Conservation (phyloP, 352 stramenopile species). For the Pythium aristosporum region DNA sequence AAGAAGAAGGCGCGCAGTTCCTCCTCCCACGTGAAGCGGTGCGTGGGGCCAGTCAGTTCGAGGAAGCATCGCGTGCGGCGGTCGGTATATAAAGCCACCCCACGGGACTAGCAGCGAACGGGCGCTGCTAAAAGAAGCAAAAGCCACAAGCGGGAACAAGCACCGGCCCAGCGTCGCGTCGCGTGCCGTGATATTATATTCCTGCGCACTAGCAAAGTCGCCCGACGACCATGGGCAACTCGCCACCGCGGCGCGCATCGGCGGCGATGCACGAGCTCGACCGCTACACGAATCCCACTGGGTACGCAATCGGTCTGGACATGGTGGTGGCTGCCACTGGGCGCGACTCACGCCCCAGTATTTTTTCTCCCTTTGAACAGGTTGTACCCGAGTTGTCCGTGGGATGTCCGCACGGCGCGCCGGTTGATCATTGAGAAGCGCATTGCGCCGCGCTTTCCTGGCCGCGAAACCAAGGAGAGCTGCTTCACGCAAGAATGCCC, state of each 20-base stretch:
- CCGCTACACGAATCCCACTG: slow-evolving; percentile 62
- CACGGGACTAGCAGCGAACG: neutral
- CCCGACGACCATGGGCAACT: slow-evolving; percentile 58
- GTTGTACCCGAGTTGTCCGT: slow-evolving; percentile 75
- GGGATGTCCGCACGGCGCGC: slow-evolving; percentile 62
- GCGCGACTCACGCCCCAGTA: neutral
- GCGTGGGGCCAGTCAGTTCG: neutral
- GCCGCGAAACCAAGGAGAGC: slow-evolving; percentile 57
- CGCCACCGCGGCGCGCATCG: slow-evolving; percentile 50
- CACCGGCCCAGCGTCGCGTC: neutral
- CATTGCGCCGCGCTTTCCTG: slow-evolving; percentile 69
- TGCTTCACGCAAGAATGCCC: slow-evolving; percentile 74
- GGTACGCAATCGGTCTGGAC: slow-evolving; percentile 29
- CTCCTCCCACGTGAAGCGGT: neutral
- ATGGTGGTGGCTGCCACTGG: neutral
- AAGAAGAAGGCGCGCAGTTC: neutral
- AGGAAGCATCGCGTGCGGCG: neutral
- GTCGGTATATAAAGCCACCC: neutral
- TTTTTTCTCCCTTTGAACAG: slow-evolving; percentile 25
- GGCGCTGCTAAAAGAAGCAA: neutral
- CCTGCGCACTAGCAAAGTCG: too few species aligned
- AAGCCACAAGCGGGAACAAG: neutral
- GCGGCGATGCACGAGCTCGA: slow-evolving; percentile 51
- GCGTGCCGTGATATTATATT: neutral
- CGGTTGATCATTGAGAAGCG: slow-evolving; percentile 72